phyloP scores from a whole-genome alignment of 495 filamentous ascomycete genomes.

The Aspergillus avenaceus region DNA sequence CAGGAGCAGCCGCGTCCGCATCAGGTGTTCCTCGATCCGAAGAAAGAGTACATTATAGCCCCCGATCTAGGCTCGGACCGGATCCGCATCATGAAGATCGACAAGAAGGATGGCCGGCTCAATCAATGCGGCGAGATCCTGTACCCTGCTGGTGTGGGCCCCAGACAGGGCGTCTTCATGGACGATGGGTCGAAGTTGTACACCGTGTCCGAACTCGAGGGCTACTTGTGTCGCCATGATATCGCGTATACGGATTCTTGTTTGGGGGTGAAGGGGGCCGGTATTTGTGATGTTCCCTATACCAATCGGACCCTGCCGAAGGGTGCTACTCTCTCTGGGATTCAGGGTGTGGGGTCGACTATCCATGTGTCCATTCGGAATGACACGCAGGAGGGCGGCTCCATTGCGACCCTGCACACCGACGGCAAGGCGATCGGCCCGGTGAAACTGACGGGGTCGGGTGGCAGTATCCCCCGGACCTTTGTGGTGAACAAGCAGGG shows the following conservation, averaged over 20 bases:
- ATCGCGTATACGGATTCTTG: constrained; percentile 51
- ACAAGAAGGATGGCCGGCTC: constrained; percentile 32
- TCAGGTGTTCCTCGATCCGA: constrained; percentile 65
- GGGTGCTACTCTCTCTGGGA: constrained; percentile 35
- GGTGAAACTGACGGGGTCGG: constrained; percentile 50
- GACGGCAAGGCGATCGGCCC: constrained; percentile 49
- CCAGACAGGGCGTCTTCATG: constrained; percentile 64
- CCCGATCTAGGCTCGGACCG: constrained; percentile 72
- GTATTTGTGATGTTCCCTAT: constrained; percentile 30
- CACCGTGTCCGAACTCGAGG: constrained; percentile 58
- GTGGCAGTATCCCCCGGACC: constrained; percentile 58
- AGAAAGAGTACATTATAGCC: constrained; percentile 56
- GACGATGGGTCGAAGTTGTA: constrained; percentile 46
- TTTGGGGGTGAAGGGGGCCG: constrained; percentile 34
- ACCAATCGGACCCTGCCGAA: constrained; percentile 21
- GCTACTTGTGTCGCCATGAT: constrained; percentile 53
- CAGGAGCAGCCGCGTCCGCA: constrained; percentile 71
- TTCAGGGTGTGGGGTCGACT: constrained; percentile 20
- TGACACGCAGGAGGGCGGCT: too few relatives aligned
- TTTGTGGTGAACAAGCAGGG: constrained; percentile 63
- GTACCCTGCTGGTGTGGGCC: constrained; percentile 53
- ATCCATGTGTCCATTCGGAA: constrained; percentile 46
- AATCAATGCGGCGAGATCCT: constrained; percentile 21
- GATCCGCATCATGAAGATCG: constrained; percentile 59
- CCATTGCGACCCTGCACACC: constrained; percentile 27